Percentiles rank a stretch among this genome's conserved stretches.
These are phyloP conservation scores for Adansonia digitata DNA, from an alignment of 345 rosid species.

Conservation along the genomic window DNA sequence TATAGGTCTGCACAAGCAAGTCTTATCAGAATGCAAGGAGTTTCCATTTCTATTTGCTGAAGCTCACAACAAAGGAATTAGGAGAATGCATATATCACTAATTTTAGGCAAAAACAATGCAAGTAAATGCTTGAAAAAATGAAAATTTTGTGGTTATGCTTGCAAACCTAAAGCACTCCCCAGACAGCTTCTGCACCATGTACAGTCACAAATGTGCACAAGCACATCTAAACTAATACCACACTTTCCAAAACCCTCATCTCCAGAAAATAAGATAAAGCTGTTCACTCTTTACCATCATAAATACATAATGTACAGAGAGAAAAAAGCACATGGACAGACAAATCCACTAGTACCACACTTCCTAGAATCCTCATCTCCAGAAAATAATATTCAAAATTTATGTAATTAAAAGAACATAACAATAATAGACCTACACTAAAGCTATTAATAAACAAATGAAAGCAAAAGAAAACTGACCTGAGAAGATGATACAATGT, in stretches of 20 bases:
- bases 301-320: background rate
- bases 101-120: background rate
- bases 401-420: background rate
- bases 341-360: background rate
- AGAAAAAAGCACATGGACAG: background rate
- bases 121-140: background rate
- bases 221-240: background rate
- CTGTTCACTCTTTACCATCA: background rate
- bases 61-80: background rate
- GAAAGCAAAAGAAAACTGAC: constrained; percentile 32
- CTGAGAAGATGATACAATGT: constrained; percentile 75
- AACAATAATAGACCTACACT: background rate
- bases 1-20: constrained; percentile 51
- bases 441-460: background rate
- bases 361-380: constrained; percentile 1
- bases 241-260: background rate
- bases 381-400: background rate
- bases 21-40: background rate
- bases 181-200: background rate
- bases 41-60: background rate
- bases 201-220: background rate
- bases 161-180: background rate
- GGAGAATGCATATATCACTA: background rate
- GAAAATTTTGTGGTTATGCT: background rate
- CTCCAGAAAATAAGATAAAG: constrained; percentile 1